Base-by-base conservation (phyloP, 2,329 filamentous ascomycete genomes). In the Diplocarpon rosae region DNA sequence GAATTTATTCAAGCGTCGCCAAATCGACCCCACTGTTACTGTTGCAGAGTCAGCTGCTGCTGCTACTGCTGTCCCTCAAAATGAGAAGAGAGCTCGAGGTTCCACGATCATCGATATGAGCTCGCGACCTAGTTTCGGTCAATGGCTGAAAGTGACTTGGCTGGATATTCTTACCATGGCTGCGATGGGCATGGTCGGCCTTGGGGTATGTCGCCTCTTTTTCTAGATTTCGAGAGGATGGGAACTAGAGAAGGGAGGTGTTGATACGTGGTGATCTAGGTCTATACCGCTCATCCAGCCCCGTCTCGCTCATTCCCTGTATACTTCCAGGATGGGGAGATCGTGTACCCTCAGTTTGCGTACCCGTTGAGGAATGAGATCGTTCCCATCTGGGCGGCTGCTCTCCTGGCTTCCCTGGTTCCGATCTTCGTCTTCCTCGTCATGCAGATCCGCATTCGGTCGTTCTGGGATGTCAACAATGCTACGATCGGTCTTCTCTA, bases 401-500 rank as follows among this genome's bases (percentile, higher is more conserved):
- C 81, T 1, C 62, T 87, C 14, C 67, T 86, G 14, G 79, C 75
- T 12, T 66, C 72, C 27, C 59, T 85, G 2, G 65, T 86, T 17
- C 82, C 83, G 8, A 80, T 86, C 55, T 60, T 69, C 49, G 63
- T 83, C 59, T 76, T 87, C 55, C 63, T 83, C 2, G 53, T 78
- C 43, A 73, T 79, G 65, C 81, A 86, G 62, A 71, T 85, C 53
- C 75, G 80, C 39, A 69, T 85, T 37, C 73, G 76, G 44, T 79
- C 73, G 7, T 81, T 82, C 65, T 81, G 77, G 78, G 78, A 81
- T 45, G 66, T 77, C 56, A 85, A 85, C 67, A 86, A 86, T 59
- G 81, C 74, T 36, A 66, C 79, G 39, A 70, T 85, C 38, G 83
- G 82, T 12, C 71, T 86, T 0, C 64, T 85, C 0, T 86, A 86